Conservation (phyloP, 441 rosid genomes). For the Arabidopsis lyrata region DNA sequence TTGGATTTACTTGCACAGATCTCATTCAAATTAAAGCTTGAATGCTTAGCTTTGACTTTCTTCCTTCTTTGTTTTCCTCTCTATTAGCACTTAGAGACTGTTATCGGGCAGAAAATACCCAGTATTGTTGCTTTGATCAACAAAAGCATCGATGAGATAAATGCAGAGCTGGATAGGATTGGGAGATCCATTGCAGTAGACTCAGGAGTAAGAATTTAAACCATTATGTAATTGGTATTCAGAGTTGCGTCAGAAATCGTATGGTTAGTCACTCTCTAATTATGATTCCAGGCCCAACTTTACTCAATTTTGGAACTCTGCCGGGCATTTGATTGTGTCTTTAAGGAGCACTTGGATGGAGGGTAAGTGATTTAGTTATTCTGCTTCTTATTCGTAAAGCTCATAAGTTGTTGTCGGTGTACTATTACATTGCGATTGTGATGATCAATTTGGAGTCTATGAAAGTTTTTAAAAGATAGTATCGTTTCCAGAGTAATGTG, state of each 20-base stretch:
- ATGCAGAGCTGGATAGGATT: slow-evolving; percentile 95
- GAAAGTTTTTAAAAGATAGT: neutral
- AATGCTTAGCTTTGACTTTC: slow-evolving; percentile 21
- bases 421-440: neutral
- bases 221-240: neutral
- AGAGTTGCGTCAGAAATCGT: neutral
- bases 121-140: slow-evolving; percentile 96
- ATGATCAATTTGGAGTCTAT: neutral
- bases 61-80: slow-evolving; percentile 12
- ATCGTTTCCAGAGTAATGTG: slow-evolving; percentile 7
- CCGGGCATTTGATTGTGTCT: slow-evolving; percentile 97
- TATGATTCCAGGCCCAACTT: slow-evolving; percentile 77
- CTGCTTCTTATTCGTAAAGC: slow-evolving; percentile 18
- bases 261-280: slow-evolving; percentile 26
- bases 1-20: slow-evolving; percentile 25
- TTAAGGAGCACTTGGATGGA: slow-evolving; percentile 99
- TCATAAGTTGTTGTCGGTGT: neutral
- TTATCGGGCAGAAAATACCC: slow-evolving; percentile 95
- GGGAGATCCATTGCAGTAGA: slow-evolving; percentile 98
- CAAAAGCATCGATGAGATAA: slow-evolving; percentile 94
- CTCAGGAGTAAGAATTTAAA: slow-evolving; percentile 79
- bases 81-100: slow-evolving; percentile 88
- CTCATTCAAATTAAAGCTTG: slow-evolving; percentile 1
- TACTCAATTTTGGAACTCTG: slow-evolving; percentile 95
- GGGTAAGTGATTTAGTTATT: slow-evolving; percentile 63